phyloP scores from a whole-genome alignment of 2,329 filamentous ascomycete species.

The Cladophialophora chaetospira region DNA sequence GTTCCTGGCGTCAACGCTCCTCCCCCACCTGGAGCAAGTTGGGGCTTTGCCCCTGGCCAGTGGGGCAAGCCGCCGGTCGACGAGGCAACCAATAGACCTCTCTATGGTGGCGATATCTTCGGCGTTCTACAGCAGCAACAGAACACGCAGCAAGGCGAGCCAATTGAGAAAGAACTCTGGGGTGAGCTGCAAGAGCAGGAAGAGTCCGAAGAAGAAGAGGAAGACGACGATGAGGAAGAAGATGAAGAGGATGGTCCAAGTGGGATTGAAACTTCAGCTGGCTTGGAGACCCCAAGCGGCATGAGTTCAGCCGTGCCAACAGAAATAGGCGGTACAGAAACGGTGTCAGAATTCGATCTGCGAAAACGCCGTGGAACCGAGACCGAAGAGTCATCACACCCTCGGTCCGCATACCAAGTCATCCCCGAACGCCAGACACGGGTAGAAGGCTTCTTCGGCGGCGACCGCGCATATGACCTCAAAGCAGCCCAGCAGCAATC shows the following conservation, averaged over 20 bases:
- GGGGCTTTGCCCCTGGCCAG: slow-evolving; percentile 93
- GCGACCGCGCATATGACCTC: slow-evolving; percentile 90
- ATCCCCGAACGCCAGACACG: slow-evolving; percentile 84
- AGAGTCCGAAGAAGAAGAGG: slow-evolving; percentile 66
- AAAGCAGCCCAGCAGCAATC: slow-evolving; percentile 55
- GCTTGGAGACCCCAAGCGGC: slow-evolving; percentile 78
- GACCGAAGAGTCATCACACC: slow-evolving; percentile 75
- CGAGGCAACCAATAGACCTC: slow-evolving; percentile 77
- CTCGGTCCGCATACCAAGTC: slow-evolving; percentile 82
- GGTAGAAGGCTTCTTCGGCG: slow-evolving; percentile 92
- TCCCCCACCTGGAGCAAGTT: slow-evolving; percentile 81
- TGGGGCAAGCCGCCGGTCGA: slow-evolving; percentile 96
- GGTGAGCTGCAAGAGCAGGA: slow-evolving; percentile 83
- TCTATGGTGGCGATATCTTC: slow-evolving; percentile 94
- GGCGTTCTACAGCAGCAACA: slow-evolving; percentile 69
- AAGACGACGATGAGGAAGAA: slow-evolving; percentile 66
- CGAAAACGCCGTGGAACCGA: slow-evolving; percentile 86
- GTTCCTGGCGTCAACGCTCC: slow-evolving; percentile 93
- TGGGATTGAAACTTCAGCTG: slow-evolving; percentile 73
- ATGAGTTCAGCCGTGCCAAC: slow-evolving; percentile 78
- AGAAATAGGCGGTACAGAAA: slow-evolving; percentile 74
- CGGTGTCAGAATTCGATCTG: slow-evolving; percentile 83
- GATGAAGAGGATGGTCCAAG: slow-evolving; percentile 63
- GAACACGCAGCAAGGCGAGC: slow-evolving; percentile 68
- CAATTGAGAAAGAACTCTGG: slow-evolving; percentile 86